Conservation (phyloP, 2,329 filamentous ascomycete species). For the Fusarium sp. region DNA sequence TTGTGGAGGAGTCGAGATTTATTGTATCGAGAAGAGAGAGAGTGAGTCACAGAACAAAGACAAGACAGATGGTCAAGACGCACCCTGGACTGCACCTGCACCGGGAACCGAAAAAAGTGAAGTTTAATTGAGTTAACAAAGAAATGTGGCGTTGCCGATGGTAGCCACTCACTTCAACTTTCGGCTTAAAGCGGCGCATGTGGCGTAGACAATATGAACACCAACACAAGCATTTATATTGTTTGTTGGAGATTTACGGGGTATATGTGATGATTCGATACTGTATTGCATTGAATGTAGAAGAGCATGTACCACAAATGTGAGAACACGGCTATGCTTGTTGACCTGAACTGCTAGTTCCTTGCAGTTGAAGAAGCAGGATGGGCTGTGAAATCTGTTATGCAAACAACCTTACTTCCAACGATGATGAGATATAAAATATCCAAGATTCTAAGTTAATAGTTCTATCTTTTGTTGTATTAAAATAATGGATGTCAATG, state of each 20-base stretch:
- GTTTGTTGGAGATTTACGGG: no score
- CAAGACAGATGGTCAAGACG: slow-evolving; percentile 20
- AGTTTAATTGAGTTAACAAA: slow-evolving; percentile 23
- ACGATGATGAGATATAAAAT: no score
- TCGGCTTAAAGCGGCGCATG: slow-evolving; percentile 7
- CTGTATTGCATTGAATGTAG: neutral
- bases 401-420: no score
- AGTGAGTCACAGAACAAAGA: slow-evolving; percentile 38
- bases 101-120: slow-evolving; percentile 17
- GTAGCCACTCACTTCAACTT: slow-evolving; percentile 11
- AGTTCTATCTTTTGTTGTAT: neutral
- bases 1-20: slow-evolving; percentile 6
- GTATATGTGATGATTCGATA: neutral
- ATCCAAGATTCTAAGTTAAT: neutral
- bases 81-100: slow-evolving; percentile 1
- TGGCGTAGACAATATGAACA: slow-evolving; percentile 11
- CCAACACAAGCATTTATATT: neutral
- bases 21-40: neutral
- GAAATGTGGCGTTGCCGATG: slow-evolving; percentile 29
- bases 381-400: fast-evolving
- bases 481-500: neutral
- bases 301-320: neutral
- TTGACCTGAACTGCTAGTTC: neutral
- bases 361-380: fast-evolving
- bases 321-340: neutral